Conservation (phyloP, 2,329 filamentous ascomycete genomes). For the Beauveria bassiana region DNA sequence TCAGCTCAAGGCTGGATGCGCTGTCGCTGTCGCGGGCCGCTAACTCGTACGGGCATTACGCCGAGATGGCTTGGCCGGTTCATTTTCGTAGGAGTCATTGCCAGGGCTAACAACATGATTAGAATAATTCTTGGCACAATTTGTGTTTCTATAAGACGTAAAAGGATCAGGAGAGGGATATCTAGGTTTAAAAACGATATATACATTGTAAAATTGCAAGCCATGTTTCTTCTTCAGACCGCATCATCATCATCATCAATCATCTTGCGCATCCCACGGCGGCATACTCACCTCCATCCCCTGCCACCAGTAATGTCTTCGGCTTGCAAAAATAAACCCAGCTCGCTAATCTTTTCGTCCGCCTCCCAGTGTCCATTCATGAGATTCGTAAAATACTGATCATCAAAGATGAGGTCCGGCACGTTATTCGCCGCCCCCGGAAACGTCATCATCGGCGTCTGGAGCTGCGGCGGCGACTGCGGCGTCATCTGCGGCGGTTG, state of each 20-base stretch:
- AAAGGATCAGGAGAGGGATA: no score
- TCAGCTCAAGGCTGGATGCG: no score
- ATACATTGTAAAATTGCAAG: no score
- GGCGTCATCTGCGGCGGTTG: background rate
- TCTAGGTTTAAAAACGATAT: no score
- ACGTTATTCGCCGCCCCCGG: background rate
- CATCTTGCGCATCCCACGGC: no score
- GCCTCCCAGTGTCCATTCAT: conserved; percentile 29
- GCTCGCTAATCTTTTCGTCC: conserved; percentile 26
- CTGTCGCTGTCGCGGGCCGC: background rate
- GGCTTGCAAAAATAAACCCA: conserved; percentile 23
- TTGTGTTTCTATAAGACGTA: no score
- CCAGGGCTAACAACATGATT: background rate
- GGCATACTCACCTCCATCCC: background rate
- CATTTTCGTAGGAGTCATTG: conserved; percentile 2
- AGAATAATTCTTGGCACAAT: no score
- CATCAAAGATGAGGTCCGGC: conserved; percentile 23
- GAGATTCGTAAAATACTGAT: conserved; percentile 28
- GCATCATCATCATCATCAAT: no score
- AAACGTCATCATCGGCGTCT: background rate
- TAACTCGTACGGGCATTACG: background rate
- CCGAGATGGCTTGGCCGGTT: background rate
- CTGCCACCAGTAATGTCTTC: background rate
- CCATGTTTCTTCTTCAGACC: no score
- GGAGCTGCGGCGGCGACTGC: background rate